A percentile compares a stretch with the other conserved stretches of the same genome.
These are phyloP conservation scores for Chrysophaeum taylorii DNA, from an alignment of 352 stramenopile species.

Conservation along the genomic window DNA sequence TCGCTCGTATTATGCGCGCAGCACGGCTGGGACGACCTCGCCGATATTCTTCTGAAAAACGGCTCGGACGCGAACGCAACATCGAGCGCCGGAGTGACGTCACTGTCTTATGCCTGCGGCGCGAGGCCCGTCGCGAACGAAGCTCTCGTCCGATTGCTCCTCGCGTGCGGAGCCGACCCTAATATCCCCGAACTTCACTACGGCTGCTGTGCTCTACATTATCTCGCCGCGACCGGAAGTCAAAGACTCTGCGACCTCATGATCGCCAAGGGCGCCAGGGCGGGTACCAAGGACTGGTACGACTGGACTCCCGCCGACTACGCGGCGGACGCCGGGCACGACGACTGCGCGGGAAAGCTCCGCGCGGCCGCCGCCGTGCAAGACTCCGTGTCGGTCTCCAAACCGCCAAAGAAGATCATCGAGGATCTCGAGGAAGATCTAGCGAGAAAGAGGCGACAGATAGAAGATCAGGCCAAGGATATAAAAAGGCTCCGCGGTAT, in stretches of 20 bases:
- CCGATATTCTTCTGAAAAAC: neutral
- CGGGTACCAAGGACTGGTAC: neutral
- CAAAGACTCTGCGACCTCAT: neutral
- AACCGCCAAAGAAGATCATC: neutral
- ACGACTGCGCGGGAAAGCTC: neutral
- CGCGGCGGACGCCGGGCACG: neutral
- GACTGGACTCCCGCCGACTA: constrained; percentile 7
- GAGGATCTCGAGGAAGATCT: constrained; percentile 2
- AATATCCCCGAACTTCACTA: constrained; percentile 9
- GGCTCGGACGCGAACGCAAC: constrained; percentile 2
- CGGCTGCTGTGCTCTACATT: neutral
- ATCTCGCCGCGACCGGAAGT: neutral
- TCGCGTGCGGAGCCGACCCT: neutral
- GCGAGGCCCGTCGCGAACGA: constrained; percentile 1
- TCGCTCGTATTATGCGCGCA: constrained; percentile 11
- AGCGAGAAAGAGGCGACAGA: too few species aligned
- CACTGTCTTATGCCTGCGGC: constrained; percentile 1
- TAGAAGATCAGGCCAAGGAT: constrained; percentile 5
- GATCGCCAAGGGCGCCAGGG: neutral
- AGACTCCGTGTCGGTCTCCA: neutral
- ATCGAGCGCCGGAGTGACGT: neutral
- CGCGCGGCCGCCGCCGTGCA: neutral
- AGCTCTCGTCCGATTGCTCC: neutral
- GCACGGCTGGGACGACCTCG: constrained; percentile 11
- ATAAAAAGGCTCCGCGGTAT: constrained; percentile 6